Conservation (phyloP, 2,329 filamentous ascomycete species). For the Exophiala xenobiotica region DNA sequence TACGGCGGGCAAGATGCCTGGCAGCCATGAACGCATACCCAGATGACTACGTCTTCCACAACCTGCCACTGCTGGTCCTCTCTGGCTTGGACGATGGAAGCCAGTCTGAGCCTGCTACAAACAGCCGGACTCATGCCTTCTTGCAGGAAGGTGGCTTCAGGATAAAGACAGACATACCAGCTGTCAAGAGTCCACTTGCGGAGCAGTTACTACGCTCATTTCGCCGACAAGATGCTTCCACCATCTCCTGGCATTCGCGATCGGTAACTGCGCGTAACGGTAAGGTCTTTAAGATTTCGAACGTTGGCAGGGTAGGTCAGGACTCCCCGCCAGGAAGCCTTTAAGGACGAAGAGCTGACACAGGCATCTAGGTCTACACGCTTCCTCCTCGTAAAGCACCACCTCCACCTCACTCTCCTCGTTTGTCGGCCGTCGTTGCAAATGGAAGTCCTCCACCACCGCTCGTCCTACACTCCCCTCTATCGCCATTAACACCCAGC, state of each 20-base stretch:
- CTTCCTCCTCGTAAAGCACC: conserved; percentile 64
- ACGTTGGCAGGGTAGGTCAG: conserved; percentile 75
- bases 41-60: conserved; percentile 76
- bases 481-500: conserved; percentile 82
- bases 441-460: conserved; percentile 47
- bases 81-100: conserved; percentile 64
- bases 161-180: conserved; percentile 69
- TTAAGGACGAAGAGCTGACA: conserved; percentile 21
- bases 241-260: conserved; percentile 66
- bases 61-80: conserved; percentile 78
- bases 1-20: conserved; percentile 13
- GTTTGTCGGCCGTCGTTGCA: conserved; percentile 47
- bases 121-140: conserved; percentile 48
- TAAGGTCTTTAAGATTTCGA: conserved; percentile 65
- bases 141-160: conserved; percentile 58
- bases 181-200: conserved; percentile 64
- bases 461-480: conserved; percentile 77
- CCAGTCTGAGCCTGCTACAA: conserved; percentile 35
- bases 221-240: conserved; percentile 61
- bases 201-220: conserved; percentile 66
- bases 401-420: conserved; percentile 53
- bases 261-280: conserved; percentile 51
- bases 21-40: conserved; percentile 47
- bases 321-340: conserved; percentile 19
- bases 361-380: conserved; percentile 48